These are phyloP conservation scores for Ophiocordyceps camponoti-leonardi DNA, from an alignment of 2,329 filamentous ascomycete genomes.

Conservation along the genomic window DNA sequence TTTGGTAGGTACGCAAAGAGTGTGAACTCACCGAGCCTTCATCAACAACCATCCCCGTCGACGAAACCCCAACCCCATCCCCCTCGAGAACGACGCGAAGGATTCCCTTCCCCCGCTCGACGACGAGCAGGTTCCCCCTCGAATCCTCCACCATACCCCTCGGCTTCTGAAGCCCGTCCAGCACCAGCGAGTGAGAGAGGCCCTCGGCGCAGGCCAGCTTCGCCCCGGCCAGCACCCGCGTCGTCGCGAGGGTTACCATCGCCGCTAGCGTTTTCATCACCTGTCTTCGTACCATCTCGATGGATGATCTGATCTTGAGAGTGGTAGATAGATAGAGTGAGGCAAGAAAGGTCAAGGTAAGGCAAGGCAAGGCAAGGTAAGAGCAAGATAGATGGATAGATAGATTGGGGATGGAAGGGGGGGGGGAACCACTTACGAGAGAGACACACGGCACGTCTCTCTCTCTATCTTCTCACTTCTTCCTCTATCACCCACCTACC, in stretches of 20 bases:
- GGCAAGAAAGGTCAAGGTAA: too few species aligned
- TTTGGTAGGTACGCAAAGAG: too few species aligned
- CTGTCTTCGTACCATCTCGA: background rate
- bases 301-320: too few species aligned
- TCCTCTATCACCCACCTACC: too few species aligned
- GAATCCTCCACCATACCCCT: conserved; percentile 18
- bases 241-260: conserved; percentile 3
- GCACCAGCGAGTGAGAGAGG: conserved; percentile 10
- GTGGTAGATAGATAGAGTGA: too few species aligned
- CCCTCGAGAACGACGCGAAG: conserved; percentile 14
- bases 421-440: too few species aligned
- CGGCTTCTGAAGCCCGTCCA: conserved; percentile 9
- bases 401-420: background rate
- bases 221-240: conserved; percentile 1
- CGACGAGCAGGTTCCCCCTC: conserved; percentile 18
- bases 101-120: conserved; percentile 14
- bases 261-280: background rate
- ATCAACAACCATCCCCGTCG: conserved; percentile 5
- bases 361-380: background rate
- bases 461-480: too few species aligned
- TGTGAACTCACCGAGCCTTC: too few species aligned
- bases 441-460: too few species aligned
- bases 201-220: conserved; percentile 8
- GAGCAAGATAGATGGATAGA: background rate
- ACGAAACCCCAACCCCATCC: conserved; percentile 12